Evolutionary conservation across 345 rosid species (phyloP).

Genomic region (Arabis hirsuta): DNA sequence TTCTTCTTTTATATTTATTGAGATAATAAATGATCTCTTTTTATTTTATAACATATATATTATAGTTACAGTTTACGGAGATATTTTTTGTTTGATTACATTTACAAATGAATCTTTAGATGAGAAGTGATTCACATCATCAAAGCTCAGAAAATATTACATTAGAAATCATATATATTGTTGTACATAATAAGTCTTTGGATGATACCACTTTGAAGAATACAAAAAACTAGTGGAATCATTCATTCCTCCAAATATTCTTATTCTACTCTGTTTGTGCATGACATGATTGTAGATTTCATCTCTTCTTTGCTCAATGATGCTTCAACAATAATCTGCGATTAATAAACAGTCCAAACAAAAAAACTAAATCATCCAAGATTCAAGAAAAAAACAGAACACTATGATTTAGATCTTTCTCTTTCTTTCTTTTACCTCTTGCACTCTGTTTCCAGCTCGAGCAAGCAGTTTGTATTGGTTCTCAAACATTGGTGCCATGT

Average conservation of each 20-base stretch:
- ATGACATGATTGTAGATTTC: slow-evolving; percentile 73
- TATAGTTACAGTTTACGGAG: too few species aligned
- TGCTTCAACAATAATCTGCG: slow-evolving; percentile 80
- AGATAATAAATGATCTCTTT: too few species aligned
- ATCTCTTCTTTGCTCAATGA: slow-evolving; percentile 77
- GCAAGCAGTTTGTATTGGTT: slow-evolving; percentile 91
- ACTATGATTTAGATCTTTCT: slow-evolving; percentile 5
- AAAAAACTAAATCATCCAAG: slow-evolving; percentile 1
- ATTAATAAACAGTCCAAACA: not conserved
- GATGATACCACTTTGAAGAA: slow-evolving; percentile 24
- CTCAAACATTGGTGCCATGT: slow-evolving; percentile 92
- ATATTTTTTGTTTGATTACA: too few species aligned
- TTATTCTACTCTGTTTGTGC: slow-evolving; percentile 76
- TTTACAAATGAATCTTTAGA: too few species aligned
- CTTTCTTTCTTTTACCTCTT: slow-evolving; percentile 67
- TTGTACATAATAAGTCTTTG: slow-evolving; percentile 30
- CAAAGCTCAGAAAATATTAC: slow-evolving; percentile 16
- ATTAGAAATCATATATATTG: not conserved
- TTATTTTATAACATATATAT: too few species aligned
- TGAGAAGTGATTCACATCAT: not conserved
- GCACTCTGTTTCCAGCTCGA: slow-evolving; percentile 90
- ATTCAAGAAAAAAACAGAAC: not conserved
- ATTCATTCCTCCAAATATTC: slow-evolving; percentile 29
- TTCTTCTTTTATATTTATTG: too few species aligned
- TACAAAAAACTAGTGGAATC: slow-evolving; percentile 16